Conservation (phyloP, 208 protist genomes). For the Trypanosoma cruzi region DNA sequence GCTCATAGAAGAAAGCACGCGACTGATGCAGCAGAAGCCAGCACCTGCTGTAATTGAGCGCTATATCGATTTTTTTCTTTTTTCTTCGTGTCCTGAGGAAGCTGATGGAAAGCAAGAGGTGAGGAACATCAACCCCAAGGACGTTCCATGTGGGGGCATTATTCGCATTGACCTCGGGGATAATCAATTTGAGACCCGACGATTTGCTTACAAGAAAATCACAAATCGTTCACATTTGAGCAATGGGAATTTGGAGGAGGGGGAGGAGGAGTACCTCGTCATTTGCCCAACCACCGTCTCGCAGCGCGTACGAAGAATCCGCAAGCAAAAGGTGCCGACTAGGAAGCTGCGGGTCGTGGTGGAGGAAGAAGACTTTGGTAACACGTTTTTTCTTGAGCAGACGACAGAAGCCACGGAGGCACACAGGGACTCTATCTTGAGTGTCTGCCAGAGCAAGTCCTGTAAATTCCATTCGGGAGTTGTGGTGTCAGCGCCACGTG, state of each 20-base stretch:
- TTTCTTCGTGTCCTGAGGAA: conserved; percentile 15
- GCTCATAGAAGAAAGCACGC: conserved; percentile 14
- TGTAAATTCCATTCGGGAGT: background rate
- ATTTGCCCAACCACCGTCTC: conserved; percentile 25
- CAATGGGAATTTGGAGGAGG: background rate
- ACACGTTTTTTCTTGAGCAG: conserved; percentile 25
- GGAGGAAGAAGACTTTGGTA: conserved; percentile 26
- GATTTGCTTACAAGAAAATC: conserved; percentile 21
- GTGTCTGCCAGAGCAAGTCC: conserved; percentile 9
- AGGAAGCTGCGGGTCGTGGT: conserved; percentile 23
- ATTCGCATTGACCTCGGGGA: conserved; percentile 22
- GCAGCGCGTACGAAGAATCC: conserved; percentile 20
- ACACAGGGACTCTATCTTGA: conserved; percentile 16
- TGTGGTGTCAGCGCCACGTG: background rate
- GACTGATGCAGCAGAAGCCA: conserved; percentile 18
- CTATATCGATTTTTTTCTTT: conserved; percentile 74
- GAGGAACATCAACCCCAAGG: background rate
- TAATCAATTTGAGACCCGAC: conserved; percentile 17
- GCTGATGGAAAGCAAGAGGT: background rate
- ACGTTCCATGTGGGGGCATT: conserved; percentile 24
- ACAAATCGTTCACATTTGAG: background rate
- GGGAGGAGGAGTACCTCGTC: conserved; percentile 17
- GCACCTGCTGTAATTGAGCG: conserved; percentile 20
- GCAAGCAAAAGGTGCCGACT: conserved; percentile 17
- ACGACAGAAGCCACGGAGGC: conserved; percentile 1